Base-by-base conservation (phyloP, 305 asterid species). In the Fraxinus platypoda region DNA sequence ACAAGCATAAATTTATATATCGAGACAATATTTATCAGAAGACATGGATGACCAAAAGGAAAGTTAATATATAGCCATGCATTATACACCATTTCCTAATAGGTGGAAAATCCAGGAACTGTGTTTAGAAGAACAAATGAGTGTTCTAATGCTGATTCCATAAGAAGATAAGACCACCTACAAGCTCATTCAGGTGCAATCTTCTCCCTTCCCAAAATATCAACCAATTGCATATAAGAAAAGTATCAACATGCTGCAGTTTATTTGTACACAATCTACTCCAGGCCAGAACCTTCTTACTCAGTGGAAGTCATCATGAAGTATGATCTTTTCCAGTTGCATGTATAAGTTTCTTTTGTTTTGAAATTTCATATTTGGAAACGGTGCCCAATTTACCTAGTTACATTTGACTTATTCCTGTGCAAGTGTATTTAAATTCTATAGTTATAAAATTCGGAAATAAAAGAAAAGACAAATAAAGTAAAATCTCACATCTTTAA, bases 401-500 rank as follows among this genome's bases (percentile, higher is more conserved):
- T 49, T 49, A 15, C 59, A 15, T 49, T 49, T 49, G 59, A 49
- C 0, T 49, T 15, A 4, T 49, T 49, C 59, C 59, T 49, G 7
- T 15, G 59, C 59, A 49, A 15, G 59, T 49, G 21, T 49, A 41
- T 12, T 37, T 37, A 7, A 37, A 37, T 6, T 37, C 43, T 37
- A 37, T 7, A 37, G 43, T 37, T 7, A 37, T 37, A 37, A 37
- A 37, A 37, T 37, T 7, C 43, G 2, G 11, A 37, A 7, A 8
- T 37, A 37, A 37, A 8, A 37, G 9, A 37, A 2, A 31, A 31
- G 33, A 31, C 33, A 31, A 31, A 31, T 31, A 3, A 37, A 37
- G 11, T 7, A 37, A 35, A 37, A 21, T 75, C 95, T 83, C 68
- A 95, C 97, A 84, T 92, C 98, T 91, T 76, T 90, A 80, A 88